Conservation (phyloP, 2,329 filamentous ascomycete genomes). For the Aspergillus ibericus region DNA sequence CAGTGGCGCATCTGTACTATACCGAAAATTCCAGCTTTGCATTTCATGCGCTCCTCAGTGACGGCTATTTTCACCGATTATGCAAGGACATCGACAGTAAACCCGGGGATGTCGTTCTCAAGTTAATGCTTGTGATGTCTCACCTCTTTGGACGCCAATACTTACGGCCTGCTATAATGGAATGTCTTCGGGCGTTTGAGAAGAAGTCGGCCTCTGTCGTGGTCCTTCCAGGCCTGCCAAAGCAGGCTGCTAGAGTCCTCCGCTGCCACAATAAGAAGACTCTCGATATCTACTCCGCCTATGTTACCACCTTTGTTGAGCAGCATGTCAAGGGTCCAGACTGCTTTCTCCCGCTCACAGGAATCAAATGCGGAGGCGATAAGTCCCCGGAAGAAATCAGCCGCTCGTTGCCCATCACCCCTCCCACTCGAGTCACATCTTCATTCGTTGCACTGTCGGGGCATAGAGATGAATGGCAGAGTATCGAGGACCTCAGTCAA, state of each 20-base stretch:
- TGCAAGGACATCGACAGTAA: slow-evolving; percentile 58
- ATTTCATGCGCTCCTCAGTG: slow-evolving; percentile 71
- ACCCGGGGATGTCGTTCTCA: slow-evolving; percentile 53
- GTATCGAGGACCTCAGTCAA: slow-evolving; percentile 66
- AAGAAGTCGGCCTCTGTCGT: slow-evolving; percentile 64
- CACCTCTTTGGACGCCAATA: slow-evolving; percentile 65
- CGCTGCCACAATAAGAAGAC: slow-evolving; percentile 65
- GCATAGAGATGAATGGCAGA: slow-evolving; percentile 62
- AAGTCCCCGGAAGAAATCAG: slow-evolving; percentile 6
- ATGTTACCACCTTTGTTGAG: slow-evolving; percentile 67
- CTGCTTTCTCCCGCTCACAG: slow-evolving; percentile 59
- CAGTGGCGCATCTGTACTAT: slow-evolving; percentile 72
- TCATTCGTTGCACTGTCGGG: slow-evolving; percentile 72
- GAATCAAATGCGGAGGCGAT: slow-evolving; percentile 43
- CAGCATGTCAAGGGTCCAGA: slow-evolving; percentile 62
- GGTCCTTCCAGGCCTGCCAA: slow-evolving; percentile 64
- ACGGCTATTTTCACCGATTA: slow-evolving; percentile 67
- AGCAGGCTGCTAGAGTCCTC: slow-evolving; percentile 57
- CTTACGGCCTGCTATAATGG: slow-evolving; percentile 48
- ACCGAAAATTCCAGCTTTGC: slow-evolving; percentile 74
- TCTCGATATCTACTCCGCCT: slow-evolving; percentile 64
- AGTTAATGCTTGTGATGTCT: slow-evolving; percentile 66
- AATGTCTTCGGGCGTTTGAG: slow-evolving; percentile 43
- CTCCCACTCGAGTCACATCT: slow-evolving; percentile 54
- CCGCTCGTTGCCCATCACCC: background rate